Conservation (phyloP, 306 rosid species). For the Sechiopsis laciniata region DNA sequence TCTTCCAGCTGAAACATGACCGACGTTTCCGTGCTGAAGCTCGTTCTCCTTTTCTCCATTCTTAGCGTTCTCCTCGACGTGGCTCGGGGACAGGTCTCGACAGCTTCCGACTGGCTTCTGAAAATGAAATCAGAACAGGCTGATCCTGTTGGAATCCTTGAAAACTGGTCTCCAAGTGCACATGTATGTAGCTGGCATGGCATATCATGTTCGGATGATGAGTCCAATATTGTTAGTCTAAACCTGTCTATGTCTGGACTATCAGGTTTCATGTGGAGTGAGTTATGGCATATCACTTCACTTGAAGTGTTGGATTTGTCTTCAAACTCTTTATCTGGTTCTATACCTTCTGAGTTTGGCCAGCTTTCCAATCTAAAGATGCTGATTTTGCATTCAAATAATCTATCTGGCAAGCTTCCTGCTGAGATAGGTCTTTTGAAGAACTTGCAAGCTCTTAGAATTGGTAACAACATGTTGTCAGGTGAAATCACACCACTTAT, state of each 20-base stretch:
- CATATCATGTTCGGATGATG: slow-evolving; percentile 51
- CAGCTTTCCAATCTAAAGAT: slow-evolving; percentile 50
- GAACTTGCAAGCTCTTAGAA: slow-evolving; percentile 68
- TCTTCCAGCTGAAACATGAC: slow-evolving; percentile 42
- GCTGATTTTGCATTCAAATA: slow-evolving; percentile 58
- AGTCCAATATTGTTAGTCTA: slow-evolving; percentile 42
- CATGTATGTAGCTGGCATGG: slow-evolving; percentile 70
- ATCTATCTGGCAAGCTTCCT: slow-evolving; percentile 72
- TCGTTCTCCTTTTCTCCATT: slow-evolving; percentile 38
- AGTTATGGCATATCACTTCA: slow-evolving; percentile 42
- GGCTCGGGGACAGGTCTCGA: slow-evolving; percentile 34
- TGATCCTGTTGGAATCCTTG: slow-evolving; percentile 55
- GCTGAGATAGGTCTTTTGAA: slow-evolving; percentile 65
- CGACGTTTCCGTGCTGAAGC: slow-evolving; percentile 34
- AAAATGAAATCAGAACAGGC: slow-evolving; percentile 55
- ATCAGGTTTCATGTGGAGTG: slow-evolving; percentile 58
- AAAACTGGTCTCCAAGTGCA: slow-evolving; percentile 59
- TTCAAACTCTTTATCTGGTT: slow-evolving; percentile 58
- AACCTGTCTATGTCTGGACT: slow-evolving; percentile 65
- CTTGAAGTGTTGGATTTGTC: slow-evolving; percentile 82
- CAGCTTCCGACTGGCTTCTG: slow-evolving; percentile 58
- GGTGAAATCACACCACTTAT: slow-evolving; percentile 63
- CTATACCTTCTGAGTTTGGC: slow-evolving; percentile 60
- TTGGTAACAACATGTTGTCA: slow-evolving; percentile 66
- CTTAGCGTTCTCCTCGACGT: slow-evolving; percentile 33